Base-by-base conservation (phyloP, 441 rosid species). In the Pelargonium fulgidum region DNA sequence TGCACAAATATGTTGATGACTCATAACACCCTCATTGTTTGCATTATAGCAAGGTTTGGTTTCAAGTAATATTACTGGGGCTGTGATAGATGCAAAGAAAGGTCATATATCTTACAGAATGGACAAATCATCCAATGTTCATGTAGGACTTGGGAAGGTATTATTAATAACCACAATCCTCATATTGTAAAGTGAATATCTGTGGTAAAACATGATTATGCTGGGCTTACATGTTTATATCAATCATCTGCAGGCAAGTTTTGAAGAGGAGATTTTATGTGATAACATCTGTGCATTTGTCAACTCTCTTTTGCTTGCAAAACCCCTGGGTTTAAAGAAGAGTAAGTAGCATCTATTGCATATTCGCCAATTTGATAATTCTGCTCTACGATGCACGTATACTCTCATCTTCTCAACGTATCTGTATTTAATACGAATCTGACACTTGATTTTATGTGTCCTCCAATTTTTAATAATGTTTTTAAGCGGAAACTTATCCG, bases 81-180 rank as follows among this genome's bases (percentile, higher is more conserved):
- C 96, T 65, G 90, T 94, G 61, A 86, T 80, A 78, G 94, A 89
- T 42, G 99, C 93, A 24, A 89, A 89, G 73, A 82, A 81, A 75
- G 87, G 90, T 76, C 91, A 86, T 59, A 78, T 90, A 66, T 87
- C 87, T 71, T 94, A 85, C 78, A 90, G 81, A 81, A 94, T 92
- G 97, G 98, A 94, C 79, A 94, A 90, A 74, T 77, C 96, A 72
- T 85, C 98, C 1, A 92, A 87, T 67, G 93, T 92, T 67, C 98
- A 94, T 74, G 89, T 86, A 1, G 97, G 96, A 58, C 89, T 94
- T 62, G 98, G 99, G 75, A 92, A 94, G 98, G 98, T 90, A 69
- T 62, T 13, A 62, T 48, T 68, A 29, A 19, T 52, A 20, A 20
- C 71, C 79, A 69, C 62, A 54, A 68, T 42, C 24, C 59, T 14